Percentiles rank a stretch among this genome's conserved stretches.
These are phyloP conservation scores for Lodderomyces jiufengensis DNA, from an alignment of 1,139 yeast species.

Conservation along the genomic window DNA sequence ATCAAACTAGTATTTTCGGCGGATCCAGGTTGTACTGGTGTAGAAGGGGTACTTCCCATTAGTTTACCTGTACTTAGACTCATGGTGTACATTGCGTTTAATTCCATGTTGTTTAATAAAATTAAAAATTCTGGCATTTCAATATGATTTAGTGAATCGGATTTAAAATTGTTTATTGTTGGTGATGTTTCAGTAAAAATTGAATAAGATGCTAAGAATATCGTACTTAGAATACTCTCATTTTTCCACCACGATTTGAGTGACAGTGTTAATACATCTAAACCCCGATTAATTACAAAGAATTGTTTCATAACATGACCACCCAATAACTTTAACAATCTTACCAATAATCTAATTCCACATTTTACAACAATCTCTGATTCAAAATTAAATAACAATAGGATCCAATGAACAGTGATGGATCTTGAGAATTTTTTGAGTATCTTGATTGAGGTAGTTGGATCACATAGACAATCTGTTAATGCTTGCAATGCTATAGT, in stretches of 20 bases:
- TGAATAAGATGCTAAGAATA: slow-evolving; percentile 41
- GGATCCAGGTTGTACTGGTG: slow-evolving; percentile 20
- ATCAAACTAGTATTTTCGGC: slow-evolving; percentile 23
- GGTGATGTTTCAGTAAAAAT: slow-evolving; percentile 10
- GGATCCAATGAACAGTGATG: slow-evolving; percentile 62
- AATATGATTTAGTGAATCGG: slow-evolving; percentile 9
- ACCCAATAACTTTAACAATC: slow-evolving; percentile 46
- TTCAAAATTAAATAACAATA: slow-evolving; percentile 47
- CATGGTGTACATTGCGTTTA: slow-evolving; percentile 31
- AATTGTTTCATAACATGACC: slow-evolving; percentile 47
- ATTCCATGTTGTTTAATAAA: slow-evolving; percentile 38
- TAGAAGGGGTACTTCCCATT: slow-evolving; percentile 33
- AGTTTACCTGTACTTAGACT: slow-evolving; percentile 36
- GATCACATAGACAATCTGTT: slow-evolving; percentile 30
- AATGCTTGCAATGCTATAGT: slow-evolving; percentile 25
- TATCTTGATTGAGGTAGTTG: slow-evolving; percentile 30
- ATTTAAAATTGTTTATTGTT: slow-evolving; percentile 7
- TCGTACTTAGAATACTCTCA: slow-evolving; percentile 28
- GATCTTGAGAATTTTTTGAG: slow-evolving; percentile 51
- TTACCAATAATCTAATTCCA: slow-evolving; percentile 49
- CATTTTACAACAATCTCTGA: slow-evolving; percentile 40
- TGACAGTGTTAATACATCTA: slow-evolving; percentile 47
- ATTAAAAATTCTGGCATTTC: slow-evolving; percentile 37
- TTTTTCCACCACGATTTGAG: slow-evolving; percentile 47
- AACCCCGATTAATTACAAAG: slow-evolving; percentile 50